A percentile compares a stretch with the other conserved stretches of the same genome.
Evolutionary conservation across 768 basidiomycete genomes (phyloP).

Genomic region (Neoboletus brunneissimus): DNA sequence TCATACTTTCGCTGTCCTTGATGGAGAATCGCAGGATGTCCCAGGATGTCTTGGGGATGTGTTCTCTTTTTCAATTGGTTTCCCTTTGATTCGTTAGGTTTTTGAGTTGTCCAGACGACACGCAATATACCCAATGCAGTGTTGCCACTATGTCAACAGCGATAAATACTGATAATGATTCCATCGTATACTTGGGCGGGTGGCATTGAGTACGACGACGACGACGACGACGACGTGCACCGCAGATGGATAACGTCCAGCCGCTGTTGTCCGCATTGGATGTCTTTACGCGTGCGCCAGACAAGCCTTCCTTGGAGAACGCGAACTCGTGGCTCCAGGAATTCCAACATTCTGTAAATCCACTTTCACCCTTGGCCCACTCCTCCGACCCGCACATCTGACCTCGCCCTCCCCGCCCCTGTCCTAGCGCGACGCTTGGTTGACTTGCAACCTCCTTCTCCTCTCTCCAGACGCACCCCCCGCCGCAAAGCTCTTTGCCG

Average conservation of each 20-base stretch:
- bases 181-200: background rate
- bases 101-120: constrained; percentile 15
- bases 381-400: constrained; percentile 61
- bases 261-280: constrained; percentile 72
- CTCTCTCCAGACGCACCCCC: constrained; percentile 72
- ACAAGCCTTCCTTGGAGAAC: constrained; percentile 75
- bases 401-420: constrained; percentile 44
- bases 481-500: constrained; percentile 88
- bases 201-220: background rate
- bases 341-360: constrained; percentile 98
- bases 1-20: constrained; percentile 40
- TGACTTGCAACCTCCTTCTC: constrained; percentile 89
- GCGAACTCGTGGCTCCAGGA: constrained; percentile 97
- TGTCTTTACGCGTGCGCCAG: constrained; percentile 78
- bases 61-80: constrained; percentile 4
- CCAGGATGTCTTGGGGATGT: constrained; percentile 21
- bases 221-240: constrained; percentile 13
- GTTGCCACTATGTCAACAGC: constrained; percentile 35
- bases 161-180: constrained; percentile 30
- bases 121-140: constrained; percentile 34
- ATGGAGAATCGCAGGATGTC: constrained; percentile 29
- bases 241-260: constrained; percentile 63
- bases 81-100: constrained; percentile 12
- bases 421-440: constrained; percentile 94
- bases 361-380: constrained; percentile 64